Base-by-base conservation (phyloP, 352 stramenopile genomes). In the Phytophthora melonis region DNA sequence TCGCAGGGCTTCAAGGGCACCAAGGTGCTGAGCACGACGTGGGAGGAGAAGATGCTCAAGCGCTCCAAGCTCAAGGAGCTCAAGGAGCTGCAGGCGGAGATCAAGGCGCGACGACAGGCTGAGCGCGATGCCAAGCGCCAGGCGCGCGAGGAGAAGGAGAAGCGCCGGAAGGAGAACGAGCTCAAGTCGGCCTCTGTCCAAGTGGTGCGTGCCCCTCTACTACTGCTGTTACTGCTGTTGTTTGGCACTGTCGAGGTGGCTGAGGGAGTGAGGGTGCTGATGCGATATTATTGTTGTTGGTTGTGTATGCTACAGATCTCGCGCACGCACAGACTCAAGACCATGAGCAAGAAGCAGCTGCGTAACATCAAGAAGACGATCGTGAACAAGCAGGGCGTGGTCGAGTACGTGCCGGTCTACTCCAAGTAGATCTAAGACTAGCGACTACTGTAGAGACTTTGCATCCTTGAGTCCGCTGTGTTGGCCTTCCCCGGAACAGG, bases 341-440 rank as follows among this genome's bases (percentile, higher is more conserved):
- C 84, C 19, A 97, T 97, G 91, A 97, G 90, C 86, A 97, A 97
- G 88, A 97, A 97, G 79, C 91, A 97, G 77, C 75, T 97, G 72
- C 90, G 90, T 68, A 94, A 97, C 66, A 91, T 97, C 71, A 93
- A 94, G 78, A 97, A 97, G 87, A 96, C 91, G 25, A 93, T 95
- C 58, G 87, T 97, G 57, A 96, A 97, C 90, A 97, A 97, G 77
- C 89, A 97, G 64, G 91, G 91, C 56, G 88, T 96, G 63, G 89
- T 97, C 70, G 89, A 96, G 73, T 96, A 96, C 78, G 89, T 95
- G 60, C 85, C 87, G 0, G 76, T 94, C 13, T 97, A 97, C 83
- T 87, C 83, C 81, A 93, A 93, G 80, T 93, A 92, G 67, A 67
- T 13, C 13, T n/a, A 21, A 8, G 3, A 5, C 18, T 63, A 34